These are phyloP conservation scores for Podospora conica DNA, from an alignment of 495 filamentous ascomycete species.

Conservation along the genomic window DNA sequence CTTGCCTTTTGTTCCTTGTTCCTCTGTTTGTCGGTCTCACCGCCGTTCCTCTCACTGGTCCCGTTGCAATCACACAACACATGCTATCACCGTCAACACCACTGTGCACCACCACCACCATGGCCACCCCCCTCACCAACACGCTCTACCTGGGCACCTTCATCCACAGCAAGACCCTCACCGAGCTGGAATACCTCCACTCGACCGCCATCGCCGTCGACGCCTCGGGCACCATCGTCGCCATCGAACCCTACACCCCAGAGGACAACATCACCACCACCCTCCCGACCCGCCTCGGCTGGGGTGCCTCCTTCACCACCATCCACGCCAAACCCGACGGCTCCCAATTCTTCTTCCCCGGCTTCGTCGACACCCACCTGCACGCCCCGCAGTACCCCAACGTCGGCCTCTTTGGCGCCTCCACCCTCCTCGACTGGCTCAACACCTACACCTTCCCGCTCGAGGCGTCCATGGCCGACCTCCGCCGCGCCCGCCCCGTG, in stretches of 20 bases:
- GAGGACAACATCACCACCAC: slow-evolving; percentile 19
- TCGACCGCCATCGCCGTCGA: slow-evolving; percentile 63
- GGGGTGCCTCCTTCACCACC: slow-evolving; percentile 27
- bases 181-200: slow-evolving; percentile 51
- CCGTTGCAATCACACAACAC: background rate
- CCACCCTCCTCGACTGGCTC: slow-evolving; percentile 87
- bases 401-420: slow-evolving; percentile 80
- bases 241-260: slow-evolving; percentile 36
- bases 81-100: background rate
- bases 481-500: slow-evolving; percentile 47
- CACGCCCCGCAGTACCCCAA: slow-evolving; percentile 95
- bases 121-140: slow-evolving; percentile 14
- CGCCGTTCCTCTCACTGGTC: background rate
- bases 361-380: slow-evolving; percentile 93
- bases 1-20: background rate
- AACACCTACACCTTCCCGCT: slow-evolving; percentile 93
- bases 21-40: background rate
- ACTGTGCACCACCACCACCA: background rate
- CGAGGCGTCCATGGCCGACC: slow-evolving; percentile 60
- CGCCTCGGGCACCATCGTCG: slow-evolving; percentile 57
- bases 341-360: slow-evolving; percentile 82
- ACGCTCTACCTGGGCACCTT: slow-evolving; percentile 49
- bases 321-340: slow-evolving; percentile 28
- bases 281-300: slow-evolving; percentile 30
- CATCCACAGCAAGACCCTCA: slow-evolving; percentile 50